phyloP scores from a whole-genome alignment of 352 stramenopile species.

The Globisporangium cystogenes region DNA sequence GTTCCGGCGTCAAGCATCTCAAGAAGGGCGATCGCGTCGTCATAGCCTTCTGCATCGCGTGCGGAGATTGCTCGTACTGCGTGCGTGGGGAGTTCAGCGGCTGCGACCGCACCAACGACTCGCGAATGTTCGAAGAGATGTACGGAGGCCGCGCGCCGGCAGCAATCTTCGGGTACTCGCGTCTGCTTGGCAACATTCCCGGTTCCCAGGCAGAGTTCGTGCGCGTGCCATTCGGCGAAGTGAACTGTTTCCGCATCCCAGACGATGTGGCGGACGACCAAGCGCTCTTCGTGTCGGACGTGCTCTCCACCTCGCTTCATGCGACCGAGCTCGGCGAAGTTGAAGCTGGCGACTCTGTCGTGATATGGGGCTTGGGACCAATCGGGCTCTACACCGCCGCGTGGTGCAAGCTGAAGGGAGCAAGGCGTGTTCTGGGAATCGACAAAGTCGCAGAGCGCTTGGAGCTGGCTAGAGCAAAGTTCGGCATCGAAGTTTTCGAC shows the following conservation, averaged over 20 bases:
- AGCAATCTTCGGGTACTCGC: constrained; percentile 51
- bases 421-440: constrained; percentile 54
- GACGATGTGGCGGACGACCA: constrained; percentile 53
- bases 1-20: constrained; percentile 42
- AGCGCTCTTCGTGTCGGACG: constrained; percentile 57
- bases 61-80: constrained; percentile 67
- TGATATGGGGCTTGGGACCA: constrained; percentile 66
- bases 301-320: constrained; percentile 45
- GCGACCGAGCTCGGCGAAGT: constrained; percentile 53
- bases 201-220: constrained; percentile 73
- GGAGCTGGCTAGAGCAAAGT: constrained; percentile 44
- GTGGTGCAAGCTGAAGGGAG: constrained; percentile 63
- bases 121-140: constrained; percentile 48
- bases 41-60: constrained; percentile 62
- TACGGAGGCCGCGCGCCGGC: constrained; percentile 61
- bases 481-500: constrained; percentile 60
- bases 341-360: constrained; percentile 33
- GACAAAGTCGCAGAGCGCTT: constrained; percentile 42
- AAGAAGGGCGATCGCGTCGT: constrained; percentile 63
- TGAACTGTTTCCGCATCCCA: constrained; percentile 64
- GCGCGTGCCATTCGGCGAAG: constrained; percentile 63
- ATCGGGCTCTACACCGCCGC: constrained; percentile 46
- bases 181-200: constrained; percentile 48
- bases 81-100: constrained; percentile 44
- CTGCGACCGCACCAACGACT: constrained; percentile 73